Percentiles rank a stretch among this genome's conserved stretches.
These are phyloP conservation scores for Fraxinus albicans DNA, from an alignment of 305 asterid species.

Conservation along the genomic window DNA sequence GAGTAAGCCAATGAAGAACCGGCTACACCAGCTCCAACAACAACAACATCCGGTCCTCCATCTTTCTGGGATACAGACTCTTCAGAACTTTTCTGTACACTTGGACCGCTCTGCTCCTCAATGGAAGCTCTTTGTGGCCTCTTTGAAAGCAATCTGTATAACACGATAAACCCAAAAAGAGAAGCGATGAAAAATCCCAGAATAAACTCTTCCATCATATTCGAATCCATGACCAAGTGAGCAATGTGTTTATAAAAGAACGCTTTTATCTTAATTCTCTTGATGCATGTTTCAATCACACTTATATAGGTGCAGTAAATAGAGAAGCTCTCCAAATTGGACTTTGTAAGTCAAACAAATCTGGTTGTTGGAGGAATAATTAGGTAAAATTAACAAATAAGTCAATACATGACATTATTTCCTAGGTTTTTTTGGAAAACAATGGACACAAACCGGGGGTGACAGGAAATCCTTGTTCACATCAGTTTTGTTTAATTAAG, in stretches of 20 bases:
- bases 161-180: conserved; percentile 22
- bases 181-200: conserved; percentile 35
- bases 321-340: conserved; percentile 31
- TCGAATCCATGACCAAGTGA: conserved; percentile 22
- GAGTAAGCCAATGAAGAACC: conserved; percentile 53
- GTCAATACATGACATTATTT: conserved; percentile 17
- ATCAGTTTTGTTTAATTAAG: conserved; percentile 21
- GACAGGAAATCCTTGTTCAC: conserved; percentile 11
- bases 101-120: neutral
- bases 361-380: conserved; percentile 22
- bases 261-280: neutral
- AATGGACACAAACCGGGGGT: conserved; percentile 27
- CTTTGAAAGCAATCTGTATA: conserved; percentile 21
- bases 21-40: conserved; percentile 60
- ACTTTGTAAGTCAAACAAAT: conserved; percentile 25
- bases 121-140: neutral
- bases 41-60: conserved; percentile 45
- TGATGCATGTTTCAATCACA: neutral
- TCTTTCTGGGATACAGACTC: conserved; percentile 12
- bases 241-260: neutral
- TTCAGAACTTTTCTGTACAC: conserved; percentile 8
- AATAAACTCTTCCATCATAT: conserved; percentile 32
- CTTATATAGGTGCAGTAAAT: conserved; percentile 11
- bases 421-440: conserved; percentile 24
- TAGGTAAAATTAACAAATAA: conserved; percentile 8